These are phyloP conservation scores for Coelastrella sp. DNA, from an alignment of 139 green algal species.

Conservation along the genomic window DNA sequence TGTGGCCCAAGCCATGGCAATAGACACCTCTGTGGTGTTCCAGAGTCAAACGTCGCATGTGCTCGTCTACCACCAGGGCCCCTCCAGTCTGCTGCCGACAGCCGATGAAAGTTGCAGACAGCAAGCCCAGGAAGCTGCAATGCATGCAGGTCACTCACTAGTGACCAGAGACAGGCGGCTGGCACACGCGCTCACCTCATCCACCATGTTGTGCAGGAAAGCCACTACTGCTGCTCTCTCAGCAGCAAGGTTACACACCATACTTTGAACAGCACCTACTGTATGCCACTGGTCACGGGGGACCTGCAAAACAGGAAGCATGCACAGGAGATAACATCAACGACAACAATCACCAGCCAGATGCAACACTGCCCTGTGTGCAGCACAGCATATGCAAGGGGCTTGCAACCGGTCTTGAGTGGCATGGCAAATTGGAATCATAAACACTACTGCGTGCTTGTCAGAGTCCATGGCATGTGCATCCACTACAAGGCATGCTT, in stretches of 20 bases:
- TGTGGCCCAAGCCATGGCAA: not conserved
- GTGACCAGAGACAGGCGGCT: no score
- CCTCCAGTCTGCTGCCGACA: no score
- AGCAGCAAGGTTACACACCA: conserved; percentile 40
- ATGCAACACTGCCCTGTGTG: no score
- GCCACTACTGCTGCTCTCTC: conserved; percentile 48
- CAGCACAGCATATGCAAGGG: no score
- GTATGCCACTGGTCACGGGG: conserved; percentile 42
- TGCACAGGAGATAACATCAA: not conserved
- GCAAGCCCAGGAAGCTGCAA: no score
- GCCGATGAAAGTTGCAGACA: no score
- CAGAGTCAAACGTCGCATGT: not conserved
- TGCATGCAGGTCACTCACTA: no score
- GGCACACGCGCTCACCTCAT: conserved; percentile 18
- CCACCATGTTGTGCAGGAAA: conserved; percentile 39
- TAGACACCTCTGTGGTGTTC: not conserved
- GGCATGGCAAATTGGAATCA: not conserved
- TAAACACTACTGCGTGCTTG: not conserved
- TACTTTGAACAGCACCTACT: conserved; percentile 5
- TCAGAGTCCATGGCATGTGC: no score
- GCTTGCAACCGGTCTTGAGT: no score
- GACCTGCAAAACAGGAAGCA: conserved; percentile 31
- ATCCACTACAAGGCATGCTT: no score
- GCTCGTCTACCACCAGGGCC: not conserved
- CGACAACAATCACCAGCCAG: no score